Conservation (phyloP, 2,329 filamentous ascomycete genomes). For the Rachicladosporium sp. region DNA sequence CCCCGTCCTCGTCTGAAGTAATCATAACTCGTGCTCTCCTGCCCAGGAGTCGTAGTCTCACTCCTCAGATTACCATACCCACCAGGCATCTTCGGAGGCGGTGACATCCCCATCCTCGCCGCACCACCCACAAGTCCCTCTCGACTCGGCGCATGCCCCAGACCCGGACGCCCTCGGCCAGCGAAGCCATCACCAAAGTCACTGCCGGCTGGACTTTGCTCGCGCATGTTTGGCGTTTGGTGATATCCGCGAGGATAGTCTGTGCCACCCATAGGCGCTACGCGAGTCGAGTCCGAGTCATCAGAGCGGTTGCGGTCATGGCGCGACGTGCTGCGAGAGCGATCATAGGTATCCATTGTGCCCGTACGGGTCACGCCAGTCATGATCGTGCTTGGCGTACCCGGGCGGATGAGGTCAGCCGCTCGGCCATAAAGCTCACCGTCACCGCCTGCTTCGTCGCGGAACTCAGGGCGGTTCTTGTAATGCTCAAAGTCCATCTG, state of each 20-base stretch:
- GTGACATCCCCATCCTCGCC: conserved; percentile 19
- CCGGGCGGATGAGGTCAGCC: conserved; percentile 47
- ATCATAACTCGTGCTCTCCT: conserved; percentile 28
- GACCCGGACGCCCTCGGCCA: neutral
- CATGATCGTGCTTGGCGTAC: conserved; percentile 45
- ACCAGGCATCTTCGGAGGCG: conserved; percentile 11
- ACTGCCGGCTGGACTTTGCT: conserved; percentile 28
- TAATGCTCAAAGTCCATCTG: conserved; percentile 85
- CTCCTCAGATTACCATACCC: conserved; percentile 14
- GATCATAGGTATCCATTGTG: conserved; percentile 18
- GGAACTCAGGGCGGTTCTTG: conserved; percentile 82
- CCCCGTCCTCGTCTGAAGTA: conserved; percentile 24
- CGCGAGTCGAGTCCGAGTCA: conserved; percentile 20
- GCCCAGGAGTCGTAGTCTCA: conserved; percentile 18
- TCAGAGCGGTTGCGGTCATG: conserved; percentile 5
- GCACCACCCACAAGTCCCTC: conserved; percentile 14
- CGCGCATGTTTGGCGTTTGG: conserved; percentile 29
- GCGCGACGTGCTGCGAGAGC: conserved; percentile 17
- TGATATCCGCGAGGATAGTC: conserved; percentile 38
- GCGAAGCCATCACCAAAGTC: too few relatives aligned
- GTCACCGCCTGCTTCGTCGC: conserved; percentile 67
- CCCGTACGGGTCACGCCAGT: conserved; percentile 19
- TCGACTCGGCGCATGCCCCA: conserved; percentile 8
- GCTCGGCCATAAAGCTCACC: conserved; percentile 47
- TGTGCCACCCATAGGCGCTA: conserved; percentile 19